phyloP scores from a whole-genome alignment of 768 basidiomycete genomes.

The Podaxis sp. region DNA sequence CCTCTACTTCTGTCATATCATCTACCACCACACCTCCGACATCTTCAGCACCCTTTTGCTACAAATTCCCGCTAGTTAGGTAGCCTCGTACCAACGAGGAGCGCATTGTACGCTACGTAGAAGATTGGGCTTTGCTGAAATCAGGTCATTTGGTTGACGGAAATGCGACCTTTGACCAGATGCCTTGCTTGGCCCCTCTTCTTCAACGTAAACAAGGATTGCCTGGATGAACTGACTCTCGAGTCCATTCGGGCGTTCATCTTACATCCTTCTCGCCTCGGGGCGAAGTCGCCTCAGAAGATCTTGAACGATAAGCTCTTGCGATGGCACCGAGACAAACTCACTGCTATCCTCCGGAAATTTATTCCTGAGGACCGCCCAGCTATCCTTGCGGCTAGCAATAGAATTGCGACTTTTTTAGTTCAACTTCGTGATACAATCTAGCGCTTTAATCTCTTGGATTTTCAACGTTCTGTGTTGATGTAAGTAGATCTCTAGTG shows the following conservation, averaged over 20 bases:
- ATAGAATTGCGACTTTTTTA: not conserved
- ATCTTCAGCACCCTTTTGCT: not conserved
- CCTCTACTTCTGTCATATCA: not conserved
- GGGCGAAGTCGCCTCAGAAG: not conserved
- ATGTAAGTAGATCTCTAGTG: not conserved
- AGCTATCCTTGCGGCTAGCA: not conserved
- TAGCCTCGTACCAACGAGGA: not conserved
- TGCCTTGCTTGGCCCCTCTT: conserved; percentile 7
- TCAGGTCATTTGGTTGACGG: not conserved
- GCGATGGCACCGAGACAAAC: conserved; percentile 3
- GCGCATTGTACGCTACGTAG: not conserved
- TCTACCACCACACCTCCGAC: not conserved
- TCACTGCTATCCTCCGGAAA: not conserved
- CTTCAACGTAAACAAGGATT: not conserved
- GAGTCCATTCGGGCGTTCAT: not conserved
- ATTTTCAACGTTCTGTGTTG: not conserved
- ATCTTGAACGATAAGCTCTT: not conserved
- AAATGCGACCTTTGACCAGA: not conserved
- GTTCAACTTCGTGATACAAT: not conserved
- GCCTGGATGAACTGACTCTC: not conserved
- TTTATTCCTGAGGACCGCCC: not conserved
- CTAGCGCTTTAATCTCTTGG: not conserved
- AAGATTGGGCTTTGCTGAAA: conserved; percentile 1
- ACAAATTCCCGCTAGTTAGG: not conserved
- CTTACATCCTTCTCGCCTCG: not conserved